Evolutionary conservation across 441 rosid genomes (phyloP).

Genomic region (Flueggea neowawraea): DNA sequence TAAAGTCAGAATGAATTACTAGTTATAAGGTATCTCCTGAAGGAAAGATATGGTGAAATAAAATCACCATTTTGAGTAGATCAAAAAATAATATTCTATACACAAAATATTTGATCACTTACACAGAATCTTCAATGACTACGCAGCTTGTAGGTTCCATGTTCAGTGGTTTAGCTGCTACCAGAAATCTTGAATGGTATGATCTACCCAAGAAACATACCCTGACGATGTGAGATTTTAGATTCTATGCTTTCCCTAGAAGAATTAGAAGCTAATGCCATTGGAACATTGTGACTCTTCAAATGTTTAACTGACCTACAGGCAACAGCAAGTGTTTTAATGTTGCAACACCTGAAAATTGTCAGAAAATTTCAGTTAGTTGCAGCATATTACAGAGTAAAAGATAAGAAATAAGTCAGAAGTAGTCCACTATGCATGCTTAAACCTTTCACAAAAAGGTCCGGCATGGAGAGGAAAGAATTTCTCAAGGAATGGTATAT

Average conservation of each 20-base stretch:
- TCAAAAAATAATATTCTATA: too few species aligned
- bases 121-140: constrained; percentile 89
- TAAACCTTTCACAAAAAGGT: too few species aligned
- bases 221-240: constrained; percentile 62
- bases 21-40: too few species aligned
- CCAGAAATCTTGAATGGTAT: constrained; percentile 68
- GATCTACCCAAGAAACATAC: constrained; percentile 66
- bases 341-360: constrained; percentile 50
- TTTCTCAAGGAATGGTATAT: too few species aligned
- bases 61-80: too few species aligned
- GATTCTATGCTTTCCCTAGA: constrained; percentile 57
- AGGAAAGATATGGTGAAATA: too few species aligned
- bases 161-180: constrained; percentile 66
- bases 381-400: too few species aligned
- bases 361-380: too few species aligned
- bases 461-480: too few species aligned
- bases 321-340: constrained; percentile 84
- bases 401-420: too few species aligned
- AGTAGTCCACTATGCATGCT: too few species aligned
- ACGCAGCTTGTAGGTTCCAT: constrained; percentile 58
- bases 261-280: constrained; percentile 89
- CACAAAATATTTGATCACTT: constrained; percentile 16
- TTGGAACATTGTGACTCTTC: constrained; percentile 52
- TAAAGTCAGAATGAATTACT: too few species aligned
- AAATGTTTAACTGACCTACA: constrained; percentile 69